Conservation (phyloP, 2,329 filamentous ascomycete genomes). For the Aulographum hederae region DNA sequence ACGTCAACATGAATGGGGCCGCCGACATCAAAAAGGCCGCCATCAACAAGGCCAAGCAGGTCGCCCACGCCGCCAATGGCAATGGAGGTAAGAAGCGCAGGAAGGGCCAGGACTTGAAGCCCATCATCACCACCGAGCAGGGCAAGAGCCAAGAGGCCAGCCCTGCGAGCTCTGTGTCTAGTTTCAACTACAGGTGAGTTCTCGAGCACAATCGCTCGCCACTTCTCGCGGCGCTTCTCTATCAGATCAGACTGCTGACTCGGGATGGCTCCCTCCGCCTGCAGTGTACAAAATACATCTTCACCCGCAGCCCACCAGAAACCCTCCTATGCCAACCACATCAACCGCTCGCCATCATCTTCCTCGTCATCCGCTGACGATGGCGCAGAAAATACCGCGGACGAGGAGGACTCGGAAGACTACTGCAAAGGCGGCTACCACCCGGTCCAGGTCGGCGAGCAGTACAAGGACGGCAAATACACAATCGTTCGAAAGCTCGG, state of each 20-base stretch:
- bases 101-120: conserved; percentile 53
- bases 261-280: conserved; percentile 9
- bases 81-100: conserved; percentile 53
- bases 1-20: conserved; percentile 43
- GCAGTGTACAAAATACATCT: conserved; percentile 30
- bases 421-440: conserved; percentile 99
- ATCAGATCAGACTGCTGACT: conserved; percentile 2
- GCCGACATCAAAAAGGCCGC: conserved; percentile 42
- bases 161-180: conserved; percentile 15
- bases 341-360: conserved; percentile 58
- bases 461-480: conserved; percentile 95
- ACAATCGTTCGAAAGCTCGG: conserved; percentile 90
- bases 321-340: conserved; percentile 31
- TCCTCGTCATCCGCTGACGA: conserved; percentile 63
- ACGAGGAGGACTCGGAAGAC: conserved; percentile 97
- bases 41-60: conserved; percentile 48
- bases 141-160: conserved; percentile 21
- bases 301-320: conserved; percentile 20
- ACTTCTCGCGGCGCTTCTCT: background rate
- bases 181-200: conserved; percentile 23
- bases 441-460: conserved; percentile 82
- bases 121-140: conserved; percentile 55
- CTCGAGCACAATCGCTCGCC: conserved; percentile 2
- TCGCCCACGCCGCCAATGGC: conserved; percentile 31
- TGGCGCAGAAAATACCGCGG: conserved; percentile 74